Base-by-base conservation (phyloP, 1,284 basidiomycete genomes). In the Papiliotrema nemorosa region DNA sequence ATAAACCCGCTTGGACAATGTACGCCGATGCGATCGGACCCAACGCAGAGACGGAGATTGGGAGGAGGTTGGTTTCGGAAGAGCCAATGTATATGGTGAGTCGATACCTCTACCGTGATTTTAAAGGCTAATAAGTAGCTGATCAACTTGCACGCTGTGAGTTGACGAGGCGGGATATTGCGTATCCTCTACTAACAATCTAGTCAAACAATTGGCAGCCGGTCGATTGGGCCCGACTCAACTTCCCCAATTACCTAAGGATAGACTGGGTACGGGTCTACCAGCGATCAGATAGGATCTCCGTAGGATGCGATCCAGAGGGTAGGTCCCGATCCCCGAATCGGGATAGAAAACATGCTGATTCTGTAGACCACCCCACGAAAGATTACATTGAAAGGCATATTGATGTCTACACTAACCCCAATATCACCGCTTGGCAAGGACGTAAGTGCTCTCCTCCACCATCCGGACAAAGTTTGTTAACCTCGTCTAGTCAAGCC, bases 41-140 rank as follows among this genome's bases (percentile, higher is more conserved):
- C 3, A 85, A 87, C 62, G 40, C 78, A 0, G 66, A 60, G 2
- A 71, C 80, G 0, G 57, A 81, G 45, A 77, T 89, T n/a, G 76
- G 77, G 2, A 80, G 82, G 50, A 77, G 89, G 47, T 64, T 89
- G 36, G 82, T 91, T 47, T 77, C 87, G 6, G 87, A 90, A 64
- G 88, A 90, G 64, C 87, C 87, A 2, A 84, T 76, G 74, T 61
- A 67, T n/a, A 38, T 82, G 74, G 77, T 85, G 57, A 44, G 79
- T 76, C n/a, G 37, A 27, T 22, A 22, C 22, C 41, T 38, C 20
- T 7, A 59, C 58, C 73, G n/a, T 31, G 53, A 48, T 35, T 26
- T 35, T 2, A 16, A 27, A 1, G 26, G 36, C 43, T 40, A 18
- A 36, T 27, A 21, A 27, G 9, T 36, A 60, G 59, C 58, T 68